A percentile compares a stretch with the other conserved stretches of the same genome.
Conservation (phyloP, 1,139 yeast species). For the Eremothecium gossypii region DNA sequence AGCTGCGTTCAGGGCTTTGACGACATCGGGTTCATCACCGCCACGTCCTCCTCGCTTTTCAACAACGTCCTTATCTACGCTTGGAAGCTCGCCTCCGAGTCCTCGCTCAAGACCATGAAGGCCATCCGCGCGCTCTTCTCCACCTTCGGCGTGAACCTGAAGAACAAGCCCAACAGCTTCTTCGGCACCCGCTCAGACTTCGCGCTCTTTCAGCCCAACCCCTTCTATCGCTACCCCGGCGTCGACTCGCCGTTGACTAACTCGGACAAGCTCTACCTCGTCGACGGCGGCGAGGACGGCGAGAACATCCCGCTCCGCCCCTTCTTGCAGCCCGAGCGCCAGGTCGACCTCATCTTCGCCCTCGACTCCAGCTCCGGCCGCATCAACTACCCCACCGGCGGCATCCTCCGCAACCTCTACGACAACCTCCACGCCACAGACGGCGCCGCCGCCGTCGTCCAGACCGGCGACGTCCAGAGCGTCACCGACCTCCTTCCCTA, state of each 20-base stretch:
- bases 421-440: slow-evolving; percentile 21
- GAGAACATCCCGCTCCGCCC: slow-evolving; percentile 59
- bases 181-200: slow-evolving; percentile 43
- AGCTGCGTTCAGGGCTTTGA: slow-evolving; percentile 53
- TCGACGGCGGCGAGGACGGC: slow-evolving; percentile 61
- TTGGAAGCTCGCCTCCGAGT: slow-evolving; percentile 36
- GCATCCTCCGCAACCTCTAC: slow-evolving; percentile 35
- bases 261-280: slow-evolving; percentile 34
- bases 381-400: slow-evolving; percentile 57
- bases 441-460: slow-evolving; percentile 11
- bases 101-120: slow-evolving; percentile 33
- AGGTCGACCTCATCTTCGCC: slow-evolving; percentile 49
- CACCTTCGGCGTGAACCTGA: slow-evolving; percentile 38
- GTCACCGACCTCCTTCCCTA: slow-evolving; percentile 18
- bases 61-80: slow-evolving; percentile 44
- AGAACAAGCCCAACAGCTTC: background rate
- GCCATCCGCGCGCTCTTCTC: slow-evolving; percentile 40
- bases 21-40: slow-evolving; percentile 64
- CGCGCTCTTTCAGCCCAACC: slow-evolving; percentile 68
- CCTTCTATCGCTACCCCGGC: slow-evolving; percentile 41
- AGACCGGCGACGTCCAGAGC: slow-evolving; percentile 11
- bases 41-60: slow-evolving; percentile 64
- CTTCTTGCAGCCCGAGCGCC: slow-evolving; percentile 42
- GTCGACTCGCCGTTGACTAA: slow-evolving; percentile 18
- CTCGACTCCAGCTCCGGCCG: slow-evolving; percentile 58